Evolutionary conservation across 2,329 filamentous ascomycete genomes (phyloP), one percentile per base, ranked within the genome.

Genomic region (Stromatinia cepivora): DNA sequence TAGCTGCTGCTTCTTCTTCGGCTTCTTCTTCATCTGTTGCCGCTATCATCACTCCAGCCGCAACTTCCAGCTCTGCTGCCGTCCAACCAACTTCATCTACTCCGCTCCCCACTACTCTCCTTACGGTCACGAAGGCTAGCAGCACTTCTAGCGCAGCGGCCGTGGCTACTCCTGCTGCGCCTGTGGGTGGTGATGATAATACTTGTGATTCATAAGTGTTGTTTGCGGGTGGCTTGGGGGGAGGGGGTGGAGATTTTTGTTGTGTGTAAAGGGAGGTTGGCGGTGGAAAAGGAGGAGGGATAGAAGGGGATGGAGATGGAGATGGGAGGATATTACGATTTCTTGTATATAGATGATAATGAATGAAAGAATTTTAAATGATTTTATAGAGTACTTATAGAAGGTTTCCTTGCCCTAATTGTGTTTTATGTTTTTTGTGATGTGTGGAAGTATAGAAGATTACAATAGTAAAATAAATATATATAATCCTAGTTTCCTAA

Each of bases 41-140:
- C 5, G 48, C n/a, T 13, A 13, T 25, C 9, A 8, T 3, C 7
- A 25, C 54, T 34, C 39, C 54, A 8, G 22, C 54, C 22, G 42
- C 45, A 25, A 17, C 62, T 36, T 65, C 62, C 15, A 53, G 31
- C 25, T 31, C 64, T 3, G 53, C n/a, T 3, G 42, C 66, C 17
- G 42, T 6, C 11, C 10, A 31, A 20, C 54, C 25, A 0, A 54
- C 46, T 2, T 10, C 57, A 36, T 63, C 46, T 13, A 22, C 66
- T 4, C 15, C 66, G 36, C 36, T 54, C n/a, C 66, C 66, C 4
- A 69, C 66, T 6, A 69, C 66, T 5, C n/a, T 69, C 17, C 39
- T 59, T 20, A 69, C 66, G 1, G 22, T 52, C 9, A 53, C 45
- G 9, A 69, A 64, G 58, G 22, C 58, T 11, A 64, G 48, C 9